These are phyloP conservation scores for Dispira simplex DNA, from an alignment of 192 early-diverging fungal genomes.

Conservation along the genomic window DNA sequence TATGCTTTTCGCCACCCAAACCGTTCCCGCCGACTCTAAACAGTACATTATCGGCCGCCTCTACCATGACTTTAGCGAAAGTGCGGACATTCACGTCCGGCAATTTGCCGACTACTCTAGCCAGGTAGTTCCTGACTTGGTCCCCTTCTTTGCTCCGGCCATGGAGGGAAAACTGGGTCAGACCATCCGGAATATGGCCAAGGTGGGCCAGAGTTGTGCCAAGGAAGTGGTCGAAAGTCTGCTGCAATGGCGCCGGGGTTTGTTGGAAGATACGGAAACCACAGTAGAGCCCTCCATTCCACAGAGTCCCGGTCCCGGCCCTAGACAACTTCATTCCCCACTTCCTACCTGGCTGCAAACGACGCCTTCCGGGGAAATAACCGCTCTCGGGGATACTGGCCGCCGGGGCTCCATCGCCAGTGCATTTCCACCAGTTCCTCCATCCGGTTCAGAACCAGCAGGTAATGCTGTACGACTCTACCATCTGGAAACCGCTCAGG, in stretches of 20 bases:
- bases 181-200: slow-evolving; percentile 5
- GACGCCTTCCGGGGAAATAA: background rate
- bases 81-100: background rate
- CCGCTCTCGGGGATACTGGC: background rate
- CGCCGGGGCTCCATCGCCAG: background rate
- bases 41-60: slow-evolving; percentile 7
- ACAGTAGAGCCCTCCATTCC: no score
- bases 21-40: slow-evolving; percentile 8
- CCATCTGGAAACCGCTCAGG: slow-evolving; percentile 10
- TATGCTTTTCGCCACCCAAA: slow-evolving; percentile 3
- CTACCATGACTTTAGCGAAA: background rate
- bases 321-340: background rate
- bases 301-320: background rate
- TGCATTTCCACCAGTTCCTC: background rate
- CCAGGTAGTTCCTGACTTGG: background rate
- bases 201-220: background rate
- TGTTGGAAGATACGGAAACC: slow-evolving; percentile 13
- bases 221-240: slow-evolving; percentile 32
- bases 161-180: background rate
- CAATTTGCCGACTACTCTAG: background rate
- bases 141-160: background rate
- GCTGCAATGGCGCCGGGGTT: slow-evolving; percentile 47
- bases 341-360: background rate
- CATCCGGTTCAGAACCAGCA: background rate
- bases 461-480: background rate